Evolutionary conservation across 2,329 filamentous ascomycete genomes (phyloP).

Genomic region (Fusarium sacchari): DNA sequence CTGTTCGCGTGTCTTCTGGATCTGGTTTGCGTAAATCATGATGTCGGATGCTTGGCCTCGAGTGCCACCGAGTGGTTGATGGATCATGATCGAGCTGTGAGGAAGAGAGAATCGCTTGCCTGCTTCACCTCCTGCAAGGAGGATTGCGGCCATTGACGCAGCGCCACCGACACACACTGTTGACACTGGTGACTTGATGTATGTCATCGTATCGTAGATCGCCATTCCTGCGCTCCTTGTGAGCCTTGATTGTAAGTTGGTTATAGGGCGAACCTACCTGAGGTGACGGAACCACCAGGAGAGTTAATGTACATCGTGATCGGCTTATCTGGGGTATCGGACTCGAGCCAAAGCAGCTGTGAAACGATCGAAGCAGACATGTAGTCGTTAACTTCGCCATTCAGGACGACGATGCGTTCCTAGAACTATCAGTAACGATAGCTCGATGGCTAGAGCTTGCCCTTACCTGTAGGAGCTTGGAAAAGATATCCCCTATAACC

Average conservation of each 20-base stretch:
- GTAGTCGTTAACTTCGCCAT: slow-evolving; percentile 88
- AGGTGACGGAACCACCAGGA: slow-evolving; percentile 89
- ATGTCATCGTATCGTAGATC: slow-evolving; percentile 99
- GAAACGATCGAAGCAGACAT: slow-evolving; percentile 94
- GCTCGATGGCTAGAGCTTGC: neutral
- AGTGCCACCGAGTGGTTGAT: slow-evolving; percentile 86
- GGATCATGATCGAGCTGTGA: slow-evolving; percentile 96
- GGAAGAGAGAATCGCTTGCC: slow-evolving; percentile 90
- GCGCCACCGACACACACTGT: slow-evolving; percentile 96
- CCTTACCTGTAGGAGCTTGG: slow-evolving; percentile 76
- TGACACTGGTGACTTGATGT: slow-evolving; percentile 91
- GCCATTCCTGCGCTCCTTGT: slow-evolving; percentile 66
- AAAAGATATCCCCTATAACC: slow-evolving; percentile 81
- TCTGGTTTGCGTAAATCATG: slow-evolving; percentile 96
- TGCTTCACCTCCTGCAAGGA: slow-evolving; percentile 85
- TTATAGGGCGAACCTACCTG: slow-evolving; percentile 52
- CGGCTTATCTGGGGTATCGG: slow-evolving; percentile 91
- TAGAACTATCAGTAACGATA: slow-evolving; percentile 47
- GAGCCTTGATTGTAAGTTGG: slow-evolving; percentile 2
- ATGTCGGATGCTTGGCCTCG: slow-evolving; percentile 80
- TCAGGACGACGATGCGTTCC: slow-evolving; percentile 95
- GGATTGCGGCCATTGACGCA: slow-evolving; percentile 91
- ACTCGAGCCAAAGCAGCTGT: slow-evolving; percentile 97
- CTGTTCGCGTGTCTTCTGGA: slow-evolving; percentile 84
- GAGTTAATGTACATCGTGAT: slow-evolving; percentile 99